phyloP scores from a whole-genome alignment of 2,329 filamentous ascomycete genomes.

The Trichothecium roseum region DNA sequence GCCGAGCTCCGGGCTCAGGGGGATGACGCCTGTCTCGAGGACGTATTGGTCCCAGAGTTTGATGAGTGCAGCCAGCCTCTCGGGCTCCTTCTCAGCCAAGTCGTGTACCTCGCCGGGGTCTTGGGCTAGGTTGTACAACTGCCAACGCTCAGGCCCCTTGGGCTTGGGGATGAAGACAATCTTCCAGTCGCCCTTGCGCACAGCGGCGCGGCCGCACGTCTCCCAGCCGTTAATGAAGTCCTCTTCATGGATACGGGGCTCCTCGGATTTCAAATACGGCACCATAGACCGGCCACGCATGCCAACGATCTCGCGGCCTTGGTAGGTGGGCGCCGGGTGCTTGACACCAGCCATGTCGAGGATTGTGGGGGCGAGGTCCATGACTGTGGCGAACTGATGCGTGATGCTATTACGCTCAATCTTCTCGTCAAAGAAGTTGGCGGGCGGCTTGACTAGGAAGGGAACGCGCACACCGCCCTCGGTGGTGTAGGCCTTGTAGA shows the following conservation, averaged over 20 bases:
- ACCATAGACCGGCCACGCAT: slow-evolving; percentile 40
- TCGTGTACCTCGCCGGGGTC: slow-evolving; percentile 43
- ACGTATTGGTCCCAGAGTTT: slow-evolving; percentile 48
- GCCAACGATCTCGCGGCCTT: slow-evolving; percentile 35
- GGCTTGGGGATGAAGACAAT: slow-evolving; percentile 46
- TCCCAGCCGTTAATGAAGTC: slow-evolving; percentile 46
- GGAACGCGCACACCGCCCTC: slow-evolving; percentile 42
- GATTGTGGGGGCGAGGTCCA: slow-evolving; percentile 37
- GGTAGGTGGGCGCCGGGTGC: slow-evolving; percentile 26
- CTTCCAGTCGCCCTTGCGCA: slow-evolving; percentile 46
- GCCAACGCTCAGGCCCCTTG: slow-evolving; percentile 37
- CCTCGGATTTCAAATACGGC: slow-evolving; percentile 21
- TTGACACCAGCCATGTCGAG: slow-evolving; percentile 33
- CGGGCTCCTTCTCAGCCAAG: slow-evolving; percentile 26
- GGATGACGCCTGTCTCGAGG: slow-evolving; percentile 10
- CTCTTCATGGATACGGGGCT: slow-evolving; percentile 31
- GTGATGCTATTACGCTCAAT: slow-evolving; percentile 7
- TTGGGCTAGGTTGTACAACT: slow-evolving; percentile 40
- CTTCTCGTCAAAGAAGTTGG: slow-evolving; percentile 5
- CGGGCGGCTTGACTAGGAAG: slow-evolving; percentile 27
- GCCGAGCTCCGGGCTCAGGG: slow-evolving; percentile 37
- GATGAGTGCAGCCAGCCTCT: slow-evolving; percentile 35
- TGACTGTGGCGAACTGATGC: slow-evolving; percentile 26
- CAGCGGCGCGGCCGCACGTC: slow-evolving; percentile 37
- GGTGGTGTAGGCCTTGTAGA: slow-evolving; percentile 30